Percentiles rank a stretch among this genome's conserved stretches.
These are phyloP conservation scores for Eurotiales sp. DNA, from an alignment of 2,329 filamentous ascomycete genomes.

Conservation along the genomic window DNA sequence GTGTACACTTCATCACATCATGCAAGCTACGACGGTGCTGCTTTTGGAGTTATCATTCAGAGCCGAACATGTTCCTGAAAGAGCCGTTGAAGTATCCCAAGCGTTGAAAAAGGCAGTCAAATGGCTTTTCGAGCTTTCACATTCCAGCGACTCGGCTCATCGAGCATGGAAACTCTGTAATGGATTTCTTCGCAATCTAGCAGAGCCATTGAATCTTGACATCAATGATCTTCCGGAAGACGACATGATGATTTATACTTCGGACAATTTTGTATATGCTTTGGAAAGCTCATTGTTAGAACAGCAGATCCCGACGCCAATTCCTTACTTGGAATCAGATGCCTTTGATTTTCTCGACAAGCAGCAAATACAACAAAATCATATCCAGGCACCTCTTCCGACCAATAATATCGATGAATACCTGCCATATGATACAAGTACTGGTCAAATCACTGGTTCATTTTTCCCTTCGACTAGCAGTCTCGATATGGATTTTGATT, in stretches of 20 bases:
- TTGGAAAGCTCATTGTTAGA: slow-evolving; percentile 26
- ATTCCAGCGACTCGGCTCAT: slow-evolving; percentile 26
- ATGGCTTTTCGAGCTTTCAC: slow-evolving; percentile 32
- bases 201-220: slow-evolving; percentile 28
- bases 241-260: slow-evolving; percentile 18
- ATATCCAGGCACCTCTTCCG: slow-evolving; percentile 15
- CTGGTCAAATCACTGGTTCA: slow-evolving; percentile 35
- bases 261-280: slow-evolving; percentile 17
- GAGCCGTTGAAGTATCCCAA: slow-evolving; percentile 32
- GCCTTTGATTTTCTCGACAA: slow-evolving; percentile 29
- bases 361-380: slow-evolving; percentile 5
- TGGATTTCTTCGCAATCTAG: slow-evolving; percentile 31
- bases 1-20: slow-evolving; percentile 42
- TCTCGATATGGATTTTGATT: slow-evolving; percentile 30
- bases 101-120: slow-evolving; percentile 33
- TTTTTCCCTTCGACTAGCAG: slow-evolving; percentile 31
- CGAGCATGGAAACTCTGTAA: slow-evolving; percentile 36
- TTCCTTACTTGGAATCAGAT: slow-evolving; percentile 24
- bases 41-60: slow-evolving; percentile 42
- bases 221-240: slow-evolving; percentile 28
- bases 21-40: slow-evolving; percentile 42
- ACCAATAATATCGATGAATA: slow-evolving; percentile 27
- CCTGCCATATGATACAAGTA: slow-evolving; percentile 32
- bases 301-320: slow-evolving; percentile 18
- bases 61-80: slow-evolving; percentile 42